A percentile compares a stretch with the other conserved stretches of the same genome.
phyloP scores from a whole-genome alignment of 129 eudicot genomes.

The Escallonia herrerae region DNA sequence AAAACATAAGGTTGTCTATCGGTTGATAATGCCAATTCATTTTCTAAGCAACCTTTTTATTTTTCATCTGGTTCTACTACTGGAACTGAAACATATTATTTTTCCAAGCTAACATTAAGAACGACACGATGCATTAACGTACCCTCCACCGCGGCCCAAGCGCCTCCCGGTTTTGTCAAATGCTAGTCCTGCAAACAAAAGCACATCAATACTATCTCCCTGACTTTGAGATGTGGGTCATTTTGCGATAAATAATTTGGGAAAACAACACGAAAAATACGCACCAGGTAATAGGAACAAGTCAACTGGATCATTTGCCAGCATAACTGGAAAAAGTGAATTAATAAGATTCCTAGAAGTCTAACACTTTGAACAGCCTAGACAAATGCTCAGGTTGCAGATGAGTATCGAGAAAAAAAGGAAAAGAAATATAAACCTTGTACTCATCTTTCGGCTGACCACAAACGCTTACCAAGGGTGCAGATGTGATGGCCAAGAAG shows the following conservation, averaged over 20 bases:
- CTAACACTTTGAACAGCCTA: background rate
- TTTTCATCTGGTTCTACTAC: background rate
- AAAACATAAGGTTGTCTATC: too few species aligned
- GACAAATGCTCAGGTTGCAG: too few species aligned
- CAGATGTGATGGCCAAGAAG: too few species aligned
- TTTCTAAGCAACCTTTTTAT: background rate
- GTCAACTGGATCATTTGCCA: constrained; percentile 86
- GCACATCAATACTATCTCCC: background rate
- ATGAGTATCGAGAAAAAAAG: too few species aligned
- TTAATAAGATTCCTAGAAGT: background rate
- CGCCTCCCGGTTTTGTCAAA: constrained; percentile 96
- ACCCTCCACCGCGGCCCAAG: constrained; percentile 99
- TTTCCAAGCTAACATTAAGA: background rate
- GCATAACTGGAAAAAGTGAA: constrained; percentile 61
- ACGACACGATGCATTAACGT: constrained; percentile 12
- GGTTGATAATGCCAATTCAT: background rate
- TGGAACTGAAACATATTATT: background rate
- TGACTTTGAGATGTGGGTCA: background rate
- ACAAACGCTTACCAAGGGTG: too few species aligned
- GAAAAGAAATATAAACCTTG: too few species aligned
- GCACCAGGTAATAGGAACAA: constrained; percentile 83
- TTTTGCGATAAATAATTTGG: constrained; percentile 3
- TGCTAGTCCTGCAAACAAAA: constrained; percentile 67
- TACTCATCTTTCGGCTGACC: too few species aligned
- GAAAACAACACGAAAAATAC: constrained; percentile 7